Percentiles rank a stretch among this genome's conserved stretches.
These are phyloP conservation scores for Fusarium pilosicola DNA, from an alignment of 2,329 filamentous ascomycete species.

Conservation along the genomic window DNA sequence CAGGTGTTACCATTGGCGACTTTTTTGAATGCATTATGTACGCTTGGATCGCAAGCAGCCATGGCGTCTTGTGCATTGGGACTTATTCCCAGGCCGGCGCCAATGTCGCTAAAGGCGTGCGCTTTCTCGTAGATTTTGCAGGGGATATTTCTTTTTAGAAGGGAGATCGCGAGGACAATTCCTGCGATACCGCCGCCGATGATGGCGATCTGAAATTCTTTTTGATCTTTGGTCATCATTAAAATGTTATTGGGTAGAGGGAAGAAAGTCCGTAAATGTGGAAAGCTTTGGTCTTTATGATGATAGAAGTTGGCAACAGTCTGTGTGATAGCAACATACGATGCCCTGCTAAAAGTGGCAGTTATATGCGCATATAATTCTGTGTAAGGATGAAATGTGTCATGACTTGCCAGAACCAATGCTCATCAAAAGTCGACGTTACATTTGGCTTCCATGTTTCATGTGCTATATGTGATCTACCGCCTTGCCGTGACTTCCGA, in stretches of 20 bases:
- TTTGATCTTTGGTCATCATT: not conserved
- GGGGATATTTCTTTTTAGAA: not conserved
- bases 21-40: not conserved
- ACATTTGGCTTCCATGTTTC: not conserved
- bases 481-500: not conserved
- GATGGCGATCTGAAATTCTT: not conserved
- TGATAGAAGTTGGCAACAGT: too few species aligned
- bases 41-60: not conserved
- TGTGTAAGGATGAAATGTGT: too few species aligned
- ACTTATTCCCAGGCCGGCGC: not conserved
- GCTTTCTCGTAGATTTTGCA: not conserved
- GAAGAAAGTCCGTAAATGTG: too few species aligned
- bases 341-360: not conserved
- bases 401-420: too few species aligned
- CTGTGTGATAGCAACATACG: fast-evolving
- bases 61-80: not conserved
- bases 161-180: not conserved
- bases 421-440: not conserved
- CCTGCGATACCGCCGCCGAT: not conserved
- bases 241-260: too few species aligned
- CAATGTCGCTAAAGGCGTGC: not conserved
- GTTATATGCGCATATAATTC: not conserved
- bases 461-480: not conserved
- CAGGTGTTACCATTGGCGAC: not conserved
- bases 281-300: not conserved